Percentiles rank a stretch among this genome's conserved stretches.
These are phyloP conservation scores for Neonectria faginata DNA, from an alignment of 2,329 filamentous ascomycete genomes.

Conservation along the genomic window DNA sequence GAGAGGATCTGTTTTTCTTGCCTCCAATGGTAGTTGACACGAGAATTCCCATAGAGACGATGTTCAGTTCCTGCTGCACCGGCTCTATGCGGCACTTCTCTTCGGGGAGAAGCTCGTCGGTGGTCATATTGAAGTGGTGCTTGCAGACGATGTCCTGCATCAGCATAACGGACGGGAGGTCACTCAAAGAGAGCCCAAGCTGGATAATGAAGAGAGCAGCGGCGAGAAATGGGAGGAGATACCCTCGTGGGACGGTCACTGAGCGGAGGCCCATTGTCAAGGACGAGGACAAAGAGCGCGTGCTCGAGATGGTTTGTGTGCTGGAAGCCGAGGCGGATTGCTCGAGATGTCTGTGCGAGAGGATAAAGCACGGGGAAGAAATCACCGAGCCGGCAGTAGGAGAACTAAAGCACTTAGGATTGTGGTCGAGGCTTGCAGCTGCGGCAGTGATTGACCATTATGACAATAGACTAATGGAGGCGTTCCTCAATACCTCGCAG, in stretches of 20 bases:
- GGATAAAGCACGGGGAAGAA: neutral
- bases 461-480: neutral
- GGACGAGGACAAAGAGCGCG: neutral
- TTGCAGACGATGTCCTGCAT: constrained; percentile 45
- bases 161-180: constrained; percentile 38
- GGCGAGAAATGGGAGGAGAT: constrained; percentile 40
- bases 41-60: constrained; percentile 36
- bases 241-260: constrained; percentile 28
- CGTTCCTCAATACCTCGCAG: constrained; percentile 2
- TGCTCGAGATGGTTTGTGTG: neutral
- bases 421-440: neutral
- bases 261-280: constrained; percentile 26
- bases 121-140: constrained; percentile 12
- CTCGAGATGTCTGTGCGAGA: neutral
- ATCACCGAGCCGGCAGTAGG: neutral
- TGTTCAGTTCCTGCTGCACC: constrained; percentile 42
- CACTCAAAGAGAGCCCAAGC: constrained; percentile 40
- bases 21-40: constrained; percentile 38
- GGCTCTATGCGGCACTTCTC: constrained; percentile 32
- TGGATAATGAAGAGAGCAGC: constrained; percentile 42
- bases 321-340: neutral
- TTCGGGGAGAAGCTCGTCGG: constrained; percentile 31
- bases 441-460: neutral
- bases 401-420: neutral
- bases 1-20: neutral